Base-by-base conservation (phyloP, 805 yeast genomes). In the Ogataea ramenticola region DNA sequence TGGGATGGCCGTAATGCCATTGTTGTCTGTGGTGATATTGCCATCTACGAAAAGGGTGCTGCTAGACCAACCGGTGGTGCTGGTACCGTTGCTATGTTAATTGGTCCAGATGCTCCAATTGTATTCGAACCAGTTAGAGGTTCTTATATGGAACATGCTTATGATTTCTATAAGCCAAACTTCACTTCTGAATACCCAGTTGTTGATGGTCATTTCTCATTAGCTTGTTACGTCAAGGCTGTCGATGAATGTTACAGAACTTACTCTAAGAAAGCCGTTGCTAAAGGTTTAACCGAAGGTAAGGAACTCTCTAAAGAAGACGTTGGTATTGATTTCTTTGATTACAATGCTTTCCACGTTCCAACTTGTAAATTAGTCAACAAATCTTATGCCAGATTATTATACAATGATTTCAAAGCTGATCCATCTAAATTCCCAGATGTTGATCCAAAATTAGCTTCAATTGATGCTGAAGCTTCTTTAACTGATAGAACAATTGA, bases 31-130 rank as follows among this genome's bases (percentile, higher is more conserved):
- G 98, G 97, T 68, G 99, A 93, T 68, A 93, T 93, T 66, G 99
- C 99, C 61, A 82, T 93, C 55, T 93, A 93, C 69, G 89, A 90
- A 58, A 79, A 90, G 71, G 99, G 99, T 64, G 84, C 95, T 33
- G 99, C 99, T 45, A 84, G 99, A 76, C 99, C 99, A 61, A 93
- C 99, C 43, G 99, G 99, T 66, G 99, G 99, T 72, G 97, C 95
- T 44, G 99, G 99, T 64, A 76, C 95, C 40, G 95, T 91, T 48
- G 99, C 99, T 37, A 58, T 93, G 62, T 79, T 86, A 64, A 86
- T 93, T 58, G 99, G 99, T 42, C 96, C 98, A 43, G 96, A 93
- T 62, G 97, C 99, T 35, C 99, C 99, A 53, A 76, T 93, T 54
- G 96, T 87, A 35, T 82, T 93, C 57, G 98, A 93, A 57, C 70